Evolutionary conservation across 345 rosid species (phyloP).

Genomic region (Moringa oleifera): DNA sequence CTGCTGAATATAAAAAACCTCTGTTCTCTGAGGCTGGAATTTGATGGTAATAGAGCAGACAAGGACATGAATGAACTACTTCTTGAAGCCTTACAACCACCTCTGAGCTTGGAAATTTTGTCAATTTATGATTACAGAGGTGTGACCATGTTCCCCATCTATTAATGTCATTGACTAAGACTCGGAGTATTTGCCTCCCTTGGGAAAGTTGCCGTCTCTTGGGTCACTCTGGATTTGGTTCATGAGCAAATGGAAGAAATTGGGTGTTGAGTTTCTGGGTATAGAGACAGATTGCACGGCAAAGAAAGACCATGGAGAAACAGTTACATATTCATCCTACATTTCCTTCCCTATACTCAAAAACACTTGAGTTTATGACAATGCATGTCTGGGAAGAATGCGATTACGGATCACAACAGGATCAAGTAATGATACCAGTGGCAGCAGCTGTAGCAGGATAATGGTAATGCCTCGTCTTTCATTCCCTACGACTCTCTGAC

Average conservation of each 20-base stretch:
- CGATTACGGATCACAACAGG: neutral
- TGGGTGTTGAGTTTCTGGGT: constrained; percentile 1
- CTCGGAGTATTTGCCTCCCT: constrained; percentile 1
- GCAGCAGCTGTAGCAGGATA: neutral
- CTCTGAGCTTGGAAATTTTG: constrained; percentile 3
- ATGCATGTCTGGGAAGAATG: constrained; percentile 7
- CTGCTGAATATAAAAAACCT: neutral
- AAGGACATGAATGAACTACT: neutral
- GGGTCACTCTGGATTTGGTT: neutral
- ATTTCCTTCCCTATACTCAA: constrained; percentile 8
- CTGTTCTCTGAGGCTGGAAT: neutral
- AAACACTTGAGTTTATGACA: neutral
- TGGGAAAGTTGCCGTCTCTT: constrained; percentile 8
- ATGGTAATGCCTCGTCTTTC: neutral
- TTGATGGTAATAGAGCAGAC: neutral
- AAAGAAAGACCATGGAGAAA: neutral
- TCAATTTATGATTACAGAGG: neutral
- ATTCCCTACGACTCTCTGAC: neutral
- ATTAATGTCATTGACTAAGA: constrained; percentile 5
- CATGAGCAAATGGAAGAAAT: neutral
- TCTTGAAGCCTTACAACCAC: neutral
- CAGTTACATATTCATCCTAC: neutral
- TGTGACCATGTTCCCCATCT: neutral
- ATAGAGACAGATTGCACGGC: neutral
- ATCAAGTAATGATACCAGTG: neutral